Evolutionary conservation across 345 rosid species (phyloP).

Genomic region (Erysimum cheiranthoides): DNA sequence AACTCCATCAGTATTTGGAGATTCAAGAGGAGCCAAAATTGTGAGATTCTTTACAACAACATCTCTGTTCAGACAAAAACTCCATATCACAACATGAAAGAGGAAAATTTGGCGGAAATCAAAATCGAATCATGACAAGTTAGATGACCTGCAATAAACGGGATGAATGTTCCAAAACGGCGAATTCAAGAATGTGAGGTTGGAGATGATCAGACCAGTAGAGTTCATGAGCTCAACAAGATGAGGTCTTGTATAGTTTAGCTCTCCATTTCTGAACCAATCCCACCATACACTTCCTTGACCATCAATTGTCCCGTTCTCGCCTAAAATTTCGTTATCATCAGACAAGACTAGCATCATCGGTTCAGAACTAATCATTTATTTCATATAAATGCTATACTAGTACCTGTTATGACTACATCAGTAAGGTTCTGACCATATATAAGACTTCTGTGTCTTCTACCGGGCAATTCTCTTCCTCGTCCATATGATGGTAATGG

Average conservation of each 20-base stretch:
- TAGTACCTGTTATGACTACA: conserved; percentile 85
- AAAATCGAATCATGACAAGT: conserved; percentile 26
- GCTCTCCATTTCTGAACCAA: conserved; percentile 67
- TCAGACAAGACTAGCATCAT: conserved; percentile 16
- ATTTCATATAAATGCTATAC: background rate
- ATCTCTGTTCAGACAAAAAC: conserved; percentile 74
- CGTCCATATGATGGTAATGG: conserved; percentile 97
- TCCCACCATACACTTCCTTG: conserved; percentile 97
- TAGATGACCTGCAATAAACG: conserved; percentile 87
- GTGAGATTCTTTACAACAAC: conserved; percentile 83
- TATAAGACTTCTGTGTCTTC: conserved; percentile 88
- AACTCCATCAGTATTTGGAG: conserved; percentile 96
- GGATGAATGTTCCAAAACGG: conserved; percentile 99
- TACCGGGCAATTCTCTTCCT: conserved; percentile 92
- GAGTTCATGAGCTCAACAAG: conserved; percentile 95
- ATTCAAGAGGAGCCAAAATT: conserved; percentile 90
- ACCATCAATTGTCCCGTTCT: conserved; percentile 93
- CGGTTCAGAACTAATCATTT: background rate
- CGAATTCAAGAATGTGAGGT: conserved; percentile 85
- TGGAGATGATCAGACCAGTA: conserved; percentile 77
- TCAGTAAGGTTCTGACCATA: conserved; percentile 90
- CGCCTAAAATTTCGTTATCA: conserved; percentile 58
- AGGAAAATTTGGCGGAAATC: no score
- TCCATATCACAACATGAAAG: conserved; percentile 29
- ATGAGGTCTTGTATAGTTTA: conserved; percentile 93